Evolutionary conservation across 2,329 filamentous ascomycete genomes (phyloP).

Genomic region (Lachnellula subtilissima): DNA sequence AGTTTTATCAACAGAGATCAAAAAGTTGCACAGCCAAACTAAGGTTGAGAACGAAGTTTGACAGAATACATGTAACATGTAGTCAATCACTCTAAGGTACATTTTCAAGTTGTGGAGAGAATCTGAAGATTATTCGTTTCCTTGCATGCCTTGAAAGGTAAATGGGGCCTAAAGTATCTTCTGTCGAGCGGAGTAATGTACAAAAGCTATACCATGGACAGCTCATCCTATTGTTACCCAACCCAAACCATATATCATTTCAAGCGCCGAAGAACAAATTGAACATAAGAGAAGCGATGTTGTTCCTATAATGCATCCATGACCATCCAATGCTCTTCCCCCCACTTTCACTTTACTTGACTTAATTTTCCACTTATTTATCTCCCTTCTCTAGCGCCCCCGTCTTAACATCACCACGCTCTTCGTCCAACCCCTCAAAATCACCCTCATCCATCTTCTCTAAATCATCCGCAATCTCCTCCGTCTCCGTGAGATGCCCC

Average conservation of each 20-base stretch:
- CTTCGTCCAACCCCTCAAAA: slow-evolving; percentile 11
- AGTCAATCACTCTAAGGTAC: too few species aligned
- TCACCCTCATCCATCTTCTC: slow-evolving; percentile 15
- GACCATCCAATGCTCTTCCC: neutral
- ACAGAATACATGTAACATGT: too few species aligned
- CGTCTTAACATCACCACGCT: slow-evolving; percentile 13
- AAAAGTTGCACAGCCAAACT: too few species aligned
- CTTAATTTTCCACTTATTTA: neutral
- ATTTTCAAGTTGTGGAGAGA: too few species aligned
- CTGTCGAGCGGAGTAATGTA: slow-evolving; percentile 22
- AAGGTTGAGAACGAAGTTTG: too few species aligned
- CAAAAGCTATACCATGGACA: slow-evolving; percentile 6
- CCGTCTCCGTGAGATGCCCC: slow-evolving; percentile 27
- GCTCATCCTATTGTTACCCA: slow-evolving; percentile 7
- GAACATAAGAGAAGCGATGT: too few species aligned
- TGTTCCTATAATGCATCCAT: too few species aligned
- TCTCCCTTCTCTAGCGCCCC: slow-evolving; percentile 5
- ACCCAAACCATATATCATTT: neutral
- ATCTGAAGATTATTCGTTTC: too few species aligned
- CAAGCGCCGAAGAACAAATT: neutral
- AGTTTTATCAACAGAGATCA: too few species aligned
- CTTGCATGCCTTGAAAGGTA: neutral
- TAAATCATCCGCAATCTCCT: slow-evolving; percentile 26
- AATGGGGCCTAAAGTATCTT: neutral
- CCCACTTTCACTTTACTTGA: neutral